Evolutionary conservation across 768 basidiomycete genomes (phyloP).

Genomic region (Phanerodontia chrysosporium): DNA sequence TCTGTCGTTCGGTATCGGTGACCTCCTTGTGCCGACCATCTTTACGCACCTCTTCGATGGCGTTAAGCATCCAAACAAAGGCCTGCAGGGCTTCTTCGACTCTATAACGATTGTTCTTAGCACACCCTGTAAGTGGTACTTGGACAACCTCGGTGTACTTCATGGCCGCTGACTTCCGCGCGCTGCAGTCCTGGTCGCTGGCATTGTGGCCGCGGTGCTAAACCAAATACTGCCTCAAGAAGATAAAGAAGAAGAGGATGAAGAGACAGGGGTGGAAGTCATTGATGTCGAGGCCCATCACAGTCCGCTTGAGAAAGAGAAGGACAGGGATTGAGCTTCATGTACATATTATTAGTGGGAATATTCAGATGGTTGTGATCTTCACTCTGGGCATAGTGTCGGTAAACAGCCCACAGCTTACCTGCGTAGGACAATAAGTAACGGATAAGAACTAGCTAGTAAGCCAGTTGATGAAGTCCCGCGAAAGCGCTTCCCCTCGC

Average conservation of each 20-base stretch:
- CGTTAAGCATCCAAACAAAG: conserved; percentile 46
- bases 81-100: conserved; percentile 64
- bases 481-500: neutral
- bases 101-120: conserved; percentile 78
- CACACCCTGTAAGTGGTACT: conserved; percentile 69
- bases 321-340: neutral
- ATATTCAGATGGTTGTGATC: no score
- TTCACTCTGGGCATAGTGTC: no score
- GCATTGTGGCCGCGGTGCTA: conserved; percentile 40
- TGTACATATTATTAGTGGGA: no score
- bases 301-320: neutral
- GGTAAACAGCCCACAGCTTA: no score
- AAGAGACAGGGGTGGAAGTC: conserved; percentile 15
- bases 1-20: conserved; percentile 64
- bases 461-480: no score
- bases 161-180: neutral
- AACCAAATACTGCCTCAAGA: conserved; percentile 43
- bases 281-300: conserved; percentile 16
- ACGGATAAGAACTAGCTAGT: no score
- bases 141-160: neutral
- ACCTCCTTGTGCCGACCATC: conserved; percentile 60
- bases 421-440: no score
- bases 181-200: conserved; percentile 37
- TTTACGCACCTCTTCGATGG: conserved; percentile 70
- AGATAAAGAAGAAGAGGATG: conserved; percentile 15